Base-by-base conservation (phyloP, 2,329 filamentous ascomycete species). In the Eutypa lata region DNA sequence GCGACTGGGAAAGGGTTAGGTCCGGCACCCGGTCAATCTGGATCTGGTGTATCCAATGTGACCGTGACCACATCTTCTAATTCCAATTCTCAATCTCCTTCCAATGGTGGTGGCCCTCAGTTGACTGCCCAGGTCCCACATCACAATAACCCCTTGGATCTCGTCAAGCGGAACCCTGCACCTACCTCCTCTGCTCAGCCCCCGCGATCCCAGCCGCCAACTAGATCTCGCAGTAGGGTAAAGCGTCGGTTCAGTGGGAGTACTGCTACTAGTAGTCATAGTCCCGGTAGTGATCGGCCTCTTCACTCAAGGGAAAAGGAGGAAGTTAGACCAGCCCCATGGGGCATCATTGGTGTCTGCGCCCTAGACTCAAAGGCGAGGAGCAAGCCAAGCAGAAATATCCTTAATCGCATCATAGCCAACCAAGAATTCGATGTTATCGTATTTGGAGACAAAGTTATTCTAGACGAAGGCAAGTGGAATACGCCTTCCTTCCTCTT, bases 401-500 rank as follows among this genome's bases (percentile, higher is more conserved):
- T 99, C 61, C 76, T 99, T 54, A 97, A 96, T 66, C 85, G 92
- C 48, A 79, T 99, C 19, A 93, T 97, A 59, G 85, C 89, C 33
- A 92, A 95, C 60, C 84, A 87, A 48, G 93, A 97, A 63, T 97
- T 99, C 65, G 93, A 99, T 65, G 92, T 97, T 22, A 88, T 96
- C 56, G 93, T 99, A 13, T 99, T 99, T 75, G 95, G 94, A 47
- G 94, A 99, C 76, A 99, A 99, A 73, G 93, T 97, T 43, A 99
- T 99, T 61, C 79, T 99, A 35, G 94, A 99, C 66, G 94, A 99
- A 81, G 82, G 82, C 83, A 62, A 61, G 78, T 67, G 26, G 18
- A 47, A 35, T 26, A 19, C n/a, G 49, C n/a, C 38, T 24, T 44
- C 11, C 50, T 21, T 26, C 11, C 18, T 16, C 5, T 31, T 14